Evolutionary conservation across 129 eudicot genomes (phyloP), one percentile per base, ranked within the genome.

Genomic region (Lonicera japonica): DNA sequence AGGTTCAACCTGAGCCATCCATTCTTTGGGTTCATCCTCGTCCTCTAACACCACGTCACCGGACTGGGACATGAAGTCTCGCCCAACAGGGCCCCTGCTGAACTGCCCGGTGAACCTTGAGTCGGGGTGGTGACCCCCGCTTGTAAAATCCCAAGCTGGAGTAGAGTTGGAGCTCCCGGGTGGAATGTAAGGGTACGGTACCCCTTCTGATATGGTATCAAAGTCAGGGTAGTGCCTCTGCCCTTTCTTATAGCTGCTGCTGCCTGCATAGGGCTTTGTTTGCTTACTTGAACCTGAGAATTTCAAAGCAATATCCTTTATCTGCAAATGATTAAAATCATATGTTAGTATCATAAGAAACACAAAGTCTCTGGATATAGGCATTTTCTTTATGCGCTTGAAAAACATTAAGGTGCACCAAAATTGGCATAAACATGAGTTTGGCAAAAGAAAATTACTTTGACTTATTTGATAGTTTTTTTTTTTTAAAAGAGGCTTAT

Each of bases 1-100:
- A 24, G 99, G 99, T 74, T 94, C 99, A 13, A 94, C 99, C 75
- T 94, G 96, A 22, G 99, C 99, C 83, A 75, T 81, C 99, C 99
- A 94, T 46, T 94, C 99, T 75, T 94, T 94, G 5, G 96, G 89
- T 61, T 85, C 96, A 29, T 83, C 94, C 59, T 83, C 96, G 56
- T 94, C 89, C 61, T 94, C 89, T 68, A 88, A 47, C 29, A 83
- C 83, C 64, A 88, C 73, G 63, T 82, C 92, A 69, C 87, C 81
- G 21, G 86, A 74, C 47, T 77, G 83, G 23, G 90, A 79, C 61
- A 70, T 54, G 2, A 90, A 85, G n/a, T 80, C 95, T n/a, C 55
- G 69, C 48, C 89, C 85, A 23, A 82, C 82, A 48, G 80, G 74
- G 0, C 86, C 77, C 46, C 69, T 65, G 8, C 69, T 65, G 8